Conservation (phyloP, 495 filamentous ascomycete species). For the Aspergillus heteromorphus region DNA sequence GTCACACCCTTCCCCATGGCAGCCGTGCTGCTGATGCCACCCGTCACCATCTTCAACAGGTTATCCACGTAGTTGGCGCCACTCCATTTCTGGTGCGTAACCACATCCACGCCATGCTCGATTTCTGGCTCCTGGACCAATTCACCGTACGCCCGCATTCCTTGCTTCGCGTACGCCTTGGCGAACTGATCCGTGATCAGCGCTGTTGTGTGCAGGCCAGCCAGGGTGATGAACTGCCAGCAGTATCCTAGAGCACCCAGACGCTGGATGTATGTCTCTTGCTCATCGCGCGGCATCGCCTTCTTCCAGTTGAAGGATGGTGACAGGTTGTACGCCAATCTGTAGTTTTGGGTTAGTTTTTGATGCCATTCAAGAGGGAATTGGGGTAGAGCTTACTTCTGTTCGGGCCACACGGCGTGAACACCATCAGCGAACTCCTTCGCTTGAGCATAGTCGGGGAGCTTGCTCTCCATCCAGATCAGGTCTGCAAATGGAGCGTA, state of each 20-base stretch:
- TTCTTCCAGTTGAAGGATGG: conserved; percentile 99
- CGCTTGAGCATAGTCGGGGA: conserved; percentile 88
- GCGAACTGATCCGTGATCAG: conserved; percentile 86
- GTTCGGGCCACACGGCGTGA: conserved; percentile 90
- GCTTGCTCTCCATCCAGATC: conserved; percentile 99
- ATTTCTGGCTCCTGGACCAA: conserved; percentile 97
- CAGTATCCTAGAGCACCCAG: conserved; percentile 86
- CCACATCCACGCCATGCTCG: conserved; percentile 81
- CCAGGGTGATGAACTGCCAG: conserved; percentile 99
- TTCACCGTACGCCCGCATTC: conserved; percentile 97
- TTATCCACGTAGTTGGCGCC: conserved; percentile 93
- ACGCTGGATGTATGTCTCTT: conserved; percentile 94
- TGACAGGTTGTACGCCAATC: conserved; percentile 93
- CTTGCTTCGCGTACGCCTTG: conserved; percentile 69
- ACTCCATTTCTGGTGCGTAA: conserved; percentile 98
- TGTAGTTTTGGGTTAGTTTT: conserved; percentile 24
- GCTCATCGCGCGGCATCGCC: conserved; percentile 87
- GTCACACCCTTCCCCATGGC: conserved; percentile 98
- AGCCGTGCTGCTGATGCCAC: conserved; percentile 82
- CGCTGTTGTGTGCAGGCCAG: conserved; percentile 93
- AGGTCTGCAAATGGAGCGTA: conserved; percentile 93
- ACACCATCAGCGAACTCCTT: conserved; percentile 93
- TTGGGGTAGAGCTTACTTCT: conserved; percentile 62
- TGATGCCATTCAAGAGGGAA: not conserved
- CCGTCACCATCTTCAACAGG: conserved; percentile 93